Evolutionary conservation across 129 eudicot genomes (phyloP), one percentile per base, ranked within the genome.

Genomic region (Saposhnikovia divaricata): DNA sequence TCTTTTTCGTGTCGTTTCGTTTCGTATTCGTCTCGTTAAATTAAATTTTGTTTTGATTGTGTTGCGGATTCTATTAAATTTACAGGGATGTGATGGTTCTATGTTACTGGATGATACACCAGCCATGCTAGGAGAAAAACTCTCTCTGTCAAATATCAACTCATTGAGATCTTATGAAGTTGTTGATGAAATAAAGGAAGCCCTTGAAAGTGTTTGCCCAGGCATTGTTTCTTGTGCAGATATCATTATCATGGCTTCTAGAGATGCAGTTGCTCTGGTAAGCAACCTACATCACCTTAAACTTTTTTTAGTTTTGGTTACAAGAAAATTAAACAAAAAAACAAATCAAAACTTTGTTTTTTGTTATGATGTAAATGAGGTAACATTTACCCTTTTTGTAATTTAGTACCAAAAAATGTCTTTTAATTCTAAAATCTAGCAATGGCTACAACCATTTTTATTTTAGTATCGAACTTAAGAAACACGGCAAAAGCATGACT

Each of bases 251-350:
- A 89, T 96, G 97, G 96, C 97, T 63, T 82, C 99, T 25, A 87
- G 99, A 86, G 99, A 96, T 89, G 99, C 98, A 2, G 96, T 96
- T 82, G 80, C 84, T 75, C 84, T 96, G 97, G 99, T 95, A 85
- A 44, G 42, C 28, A n/a, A 61, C 4, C 19, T 61, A 5, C 50
- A 6, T 45, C 79, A 39, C 43, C 61, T 55, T 73, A 8, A 31
- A 14, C 0, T 65, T 47, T 39, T 9, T n/a, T 16, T 0, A 16
- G n/a, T 74, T 77, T 75, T 25, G 4, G 34, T 21, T 38, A 18
- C 10, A 34, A 40, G 5, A 72, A 0, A 23, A 40, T 72, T 42
- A 0, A 72, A 39, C 18, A 6, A 43, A 42, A 38, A 18, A 40
- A 4, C 45, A 70, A 66, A 50, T 50, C 21, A 50, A 8, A 6